phyloP scores from a whole-genome alignment of 148 eudicot species.

The Rhododendron griersonianum region DNA sequence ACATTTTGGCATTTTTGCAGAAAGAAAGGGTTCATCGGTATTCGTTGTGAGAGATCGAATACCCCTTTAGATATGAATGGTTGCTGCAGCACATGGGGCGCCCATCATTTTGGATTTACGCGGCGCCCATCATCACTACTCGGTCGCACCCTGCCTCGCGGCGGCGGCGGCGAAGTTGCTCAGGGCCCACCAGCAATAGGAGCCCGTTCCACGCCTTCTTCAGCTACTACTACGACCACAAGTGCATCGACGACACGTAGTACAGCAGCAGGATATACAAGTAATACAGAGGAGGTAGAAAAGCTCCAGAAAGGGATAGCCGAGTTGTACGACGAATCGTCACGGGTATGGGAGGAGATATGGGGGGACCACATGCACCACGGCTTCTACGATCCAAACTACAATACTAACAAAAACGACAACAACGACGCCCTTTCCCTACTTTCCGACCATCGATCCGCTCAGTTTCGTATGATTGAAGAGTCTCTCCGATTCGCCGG shows the following conservation, averaged over 20 bases:
- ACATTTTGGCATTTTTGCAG: neutral
- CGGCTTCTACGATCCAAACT: slow-evolving; percentile 58
- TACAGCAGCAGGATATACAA: neutral
- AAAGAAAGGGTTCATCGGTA: neutral
- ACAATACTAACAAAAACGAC: neutral
- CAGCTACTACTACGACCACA: neutral
- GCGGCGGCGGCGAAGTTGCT: neutral
- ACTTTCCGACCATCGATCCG: slow-evolving; percentile 66
- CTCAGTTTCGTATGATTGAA: slow-evolving; percentile 97
- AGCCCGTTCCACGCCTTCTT: neutral
- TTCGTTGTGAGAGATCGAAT: neutral
- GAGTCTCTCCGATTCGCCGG: slow-evolving; percentile 71
- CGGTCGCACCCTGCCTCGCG: neutral
- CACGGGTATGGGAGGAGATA: slow-evolving; percentile 83
- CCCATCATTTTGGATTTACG: neutral
- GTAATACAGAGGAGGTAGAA: neutral
- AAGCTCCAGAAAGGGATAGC: slow-evolving; percentile 74
- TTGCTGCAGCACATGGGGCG: neutral
- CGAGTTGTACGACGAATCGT: slow-evolving; percentile 78
- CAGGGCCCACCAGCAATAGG: neutral
- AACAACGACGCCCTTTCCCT: slow-evolving; percentile 16
- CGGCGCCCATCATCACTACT: neutral
- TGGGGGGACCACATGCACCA: slow-evolving; percentile 99
- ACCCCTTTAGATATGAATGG: neutral
- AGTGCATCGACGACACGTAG: neutral